A percentile compares a stretch with the other conserved stretches of the same genome.
Conservation (phyloP, 2,329 filamentous ascomycete genomes). For the Aureobasidium sp. region DNA sequence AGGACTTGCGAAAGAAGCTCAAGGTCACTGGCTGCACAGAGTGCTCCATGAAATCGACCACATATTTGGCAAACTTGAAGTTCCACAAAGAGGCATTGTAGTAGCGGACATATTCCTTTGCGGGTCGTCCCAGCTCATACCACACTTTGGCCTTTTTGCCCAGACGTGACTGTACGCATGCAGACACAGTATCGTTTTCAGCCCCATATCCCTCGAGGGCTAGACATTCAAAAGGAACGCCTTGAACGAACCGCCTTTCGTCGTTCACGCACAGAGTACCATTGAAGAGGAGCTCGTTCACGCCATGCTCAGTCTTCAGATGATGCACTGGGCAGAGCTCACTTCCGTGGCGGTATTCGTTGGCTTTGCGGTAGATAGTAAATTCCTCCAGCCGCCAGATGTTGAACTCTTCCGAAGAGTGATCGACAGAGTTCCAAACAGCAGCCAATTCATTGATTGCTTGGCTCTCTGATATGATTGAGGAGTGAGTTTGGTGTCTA, state of each 20-base stretch:
- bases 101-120: slow-evolving; percentile 56
- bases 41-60: slow-evolving; percentile 56
- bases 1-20: slow-evolving; percentile 50
- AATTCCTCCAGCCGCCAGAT: slow-evolving; percentile 11
- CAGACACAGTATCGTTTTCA: slow-evolving; percentile 32
- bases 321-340: slow-evolving; percentile 53
- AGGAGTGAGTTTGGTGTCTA: background rate
- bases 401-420: background rate
- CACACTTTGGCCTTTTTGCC: slow-evolving; percentile 44
- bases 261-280: slow-evolving; percentile 48
- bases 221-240: slow-evolving; percentile 50
- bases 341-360: slow-evolving; percentile 27
- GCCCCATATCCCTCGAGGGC: slow-evolving; percentile 62
- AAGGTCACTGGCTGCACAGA: slow-evolving; percentile 40
- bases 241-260: slow-evolving; percentile 45
- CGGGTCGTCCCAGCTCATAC: slow-evolving; percentile 55
- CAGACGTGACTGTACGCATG: slow-evolving; percentile 57
- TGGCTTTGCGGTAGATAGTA: background rate
- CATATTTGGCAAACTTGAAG: slow-evolving; percentile 62
- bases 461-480: background rate
- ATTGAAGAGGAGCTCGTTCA: slow-evolving; percentile 49
- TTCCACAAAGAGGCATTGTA: slow-evolving; percentile 62
- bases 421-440: background rate
- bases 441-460: background rate
- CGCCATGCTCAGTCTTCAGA: slow-evolving; percentile 37